A percentile compares a stretch with the other conserved stretches of the same genome.
Conservation (phyloP, 805 yeast genomes). For the Candida chauliodis region DNA sequence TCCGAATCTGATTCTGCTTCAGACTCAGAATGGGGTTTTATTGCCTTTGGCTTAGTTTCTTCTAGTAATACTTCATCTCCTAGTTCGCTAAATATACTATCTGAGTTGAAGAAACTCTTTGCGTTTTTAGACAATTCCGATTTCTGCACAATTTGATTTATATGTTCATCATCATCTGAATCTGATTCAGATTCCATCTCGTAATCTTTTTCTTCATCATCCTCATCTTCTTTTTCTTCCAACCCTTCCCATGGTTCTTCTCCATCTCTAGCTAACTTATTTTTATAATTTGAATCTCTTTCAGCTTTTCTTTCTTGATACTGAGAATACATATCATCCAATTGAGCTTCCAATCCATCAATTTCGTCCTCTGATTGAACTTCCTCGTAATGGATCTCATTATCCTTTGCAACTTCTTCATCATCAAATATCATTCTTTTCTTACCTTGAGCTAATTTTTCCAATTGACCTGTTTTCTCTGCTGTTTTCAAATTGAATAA, state of each 20-base stretch:
- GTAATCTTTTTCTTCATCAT: conserved; percentile 38
- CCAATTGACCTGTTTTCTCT: conserved; percentile 78
- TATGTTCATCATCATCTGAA: conserved; percentile 62
- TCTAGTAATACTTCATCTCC: conserved; percentile 49
- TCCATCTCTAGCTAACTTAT: conserved; percentile 70
- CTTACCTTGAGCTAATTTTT: conserved; percentile 73
- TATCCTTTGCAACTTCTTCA: conserved; percentile 52
- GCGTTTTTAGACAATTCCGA: conserved; percentile 34
- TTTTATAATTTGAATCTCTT: conserved; percentile 63
- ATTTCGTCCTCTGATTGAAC: conserved; percentile 47
- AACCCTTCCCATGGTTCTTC: conserved; percentile 82
- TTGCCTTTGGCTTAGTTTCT: conserved; percentile 26
- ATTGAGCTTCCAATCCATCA: conserved; percentile 72
- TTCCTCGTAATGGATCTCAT: conserved; percentile 47
- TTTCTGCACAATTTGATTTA: conserved; percentile 47
- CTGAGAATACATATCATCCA: conserved; percentile 75
- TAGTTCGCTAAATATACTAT: conserved; percentile 35
- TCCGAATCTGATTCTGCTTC: conserved; percentile 41
- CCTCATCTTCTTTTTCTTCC: conserved; percentile 39
- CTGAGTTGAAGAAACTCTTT: conserved; percentile 38
- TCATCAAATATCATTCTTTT: conserved; percentile 57
- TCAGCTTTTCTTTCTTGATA: conserved; percentile 68
- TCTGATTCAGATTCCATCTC: conserved; percentile 33
- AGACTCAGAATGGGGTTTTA: neutral
- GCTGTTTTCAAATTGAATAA: conserved; percentile 83